Base-by-base conservation (phyloP, 208 protist genomes). In the Leishmania major region DNA sequence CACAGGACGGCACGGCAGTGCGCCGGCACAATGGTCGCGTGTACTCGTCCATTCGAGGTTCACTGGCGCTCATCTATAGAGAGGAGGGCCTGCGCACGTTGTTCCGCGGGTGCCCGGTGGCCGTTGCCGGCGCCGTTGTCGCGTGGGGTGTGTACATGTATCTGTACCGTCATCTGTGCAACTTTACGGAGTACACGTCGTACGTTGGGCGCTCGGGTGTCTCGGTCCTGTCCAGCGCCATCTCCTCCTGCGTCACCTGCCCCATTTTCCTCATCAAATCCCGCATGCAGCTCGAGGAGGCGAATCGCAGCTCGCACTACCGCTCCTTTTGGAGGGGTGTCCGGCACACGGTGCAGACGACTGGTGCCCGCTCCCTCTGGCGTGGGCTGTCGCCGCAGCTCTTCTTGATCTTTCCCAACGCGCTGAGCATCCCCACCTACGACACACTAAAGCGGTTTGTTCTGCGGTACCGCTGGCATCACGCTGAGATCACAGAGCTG, bases 261-360 rank as follows among this genome's bases (percentile, higher is more conserved):
- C 93, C 93, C 1, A 91, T 96, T 22, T 96, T 93, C 43, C 82
- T 96, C 11, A 82, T 96, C 79, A 96, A 96, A 80, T 91, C 91
- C 1, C 89, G 93, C 73, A 96, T 96, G 93, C 93, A 96, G 88
- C 82, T 94, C 31, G 93, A 98, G 83, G 94, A 96, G 81, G 31
- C 79, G 17, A 45, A 87, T 62, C 57, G 66, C 51, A 81, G 80
- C 40, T 60, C 35, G 47, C 74, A 91, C 80, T 97, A 97, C 82
- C 84, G 79, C n/a, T 90, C 88, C n/a, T 96, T 97, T 80, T 82
- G 84, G 62, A 53, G 43, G 15, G 93, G 92, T 13, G 13, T 96
- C 1, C 75, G 66, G 17, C 84, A 96, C 80, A 85, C 89, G 2
- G 80, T 97, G 2, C 73, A 69, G 19, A 93, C 89, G 2, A 84